phyloP scores from a whole-genome alignment of 441 rosid species.

The Corymbia calophylla region DNA sequence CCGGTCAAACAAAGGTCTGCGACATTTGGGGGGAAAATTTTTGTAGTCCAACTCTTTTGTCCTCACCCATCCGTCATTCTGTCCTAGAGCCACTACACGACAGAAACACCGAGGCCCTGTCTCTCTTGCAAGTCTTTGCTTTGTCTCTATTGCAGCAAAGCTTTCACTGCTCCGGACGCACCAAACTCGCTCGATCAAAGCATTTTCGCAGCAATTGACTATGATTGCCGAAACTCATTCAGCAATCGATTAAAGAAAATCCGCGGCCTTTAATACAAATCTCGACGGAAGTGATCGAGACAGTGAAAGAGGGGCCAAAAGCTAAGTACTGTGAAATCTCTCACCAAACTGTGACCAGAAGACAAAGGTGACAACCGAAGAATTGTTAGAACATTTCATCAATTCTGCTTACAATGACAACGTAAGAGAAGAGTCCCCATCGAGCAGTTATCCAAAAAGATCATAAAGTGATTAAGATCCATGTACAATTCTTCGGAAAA shows the following conservation, averaged over 20 bases:
- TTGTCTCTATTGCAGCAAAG: neutral
- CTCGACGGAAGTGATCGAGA: accelerated
- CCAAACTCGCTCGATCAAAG: neutral
- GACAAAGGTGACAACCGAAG: neutral
- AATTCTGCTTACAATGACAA: neutral
- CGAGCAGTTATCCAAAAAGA: neutral
- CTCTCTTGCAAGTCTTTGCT: neutral
- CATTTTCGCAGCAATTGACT: neutral
- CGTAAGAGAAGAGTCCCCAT: neutral
- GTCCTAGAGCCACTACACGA: neutral
- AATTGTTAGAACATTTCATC: neutral
- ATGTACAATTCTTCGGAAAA: neutral
- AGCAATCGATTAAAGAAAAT: neutral
- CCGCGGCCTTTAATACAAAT: neutral
- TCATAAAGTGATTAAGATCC: neutral
- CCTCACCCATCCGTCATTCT: neutral
- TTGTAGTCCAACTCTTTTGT: neutral
- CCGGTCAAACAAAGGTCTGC: neutral
- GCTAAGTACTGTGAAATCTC: neutral
- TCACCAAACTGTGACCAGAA: neutral
- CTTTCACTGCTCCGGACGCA: neutral
- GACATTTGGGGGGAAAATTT: neutral
- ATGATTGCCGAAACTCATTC: neutral
- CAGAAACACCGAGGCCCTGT: neutral
- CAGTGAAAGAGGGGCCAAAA: neutral